Conservation (phyloP, 768 basidiomycete genomes). For the Leccinum imitatum region DNA sequence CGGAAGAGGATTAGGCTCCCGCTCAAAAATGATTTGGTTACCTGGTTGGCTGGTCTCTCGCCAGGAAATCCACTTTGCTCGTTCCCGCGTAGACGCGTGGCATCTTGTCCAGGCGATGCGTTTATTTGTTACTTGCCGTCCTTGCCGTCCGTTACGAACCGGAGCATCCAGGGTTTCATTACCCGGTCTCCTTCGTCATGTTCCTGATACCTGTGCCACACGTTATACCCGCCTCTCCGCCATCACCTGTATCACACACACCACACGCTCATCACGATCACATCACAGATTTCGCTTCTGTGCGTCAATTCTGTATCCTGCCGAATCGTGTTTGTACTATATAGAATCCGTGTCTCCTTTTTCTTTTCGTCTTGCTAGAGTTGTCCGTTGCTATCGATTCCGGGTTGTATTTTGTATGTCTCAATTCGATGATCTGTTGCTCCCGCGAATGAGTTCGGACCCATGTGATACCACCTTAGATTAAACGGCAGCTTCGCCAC, state of each 20-base stretch:
- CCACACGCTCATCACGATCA: slow-evolving; percentile 20
- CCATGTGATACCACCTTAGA: too few species aligned
- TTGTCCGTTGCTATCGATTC: neutral
- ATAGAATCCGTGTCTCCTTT: slow-evolving; percentile 13
- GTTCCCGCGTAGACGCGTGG: slow-evolving; percentile 11
- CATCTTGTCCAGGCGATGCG: slow-evolving; percentile 19
- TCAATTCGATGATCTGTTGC: neutral
- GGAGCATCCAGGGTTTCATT: slow-evolving; percentile 12
- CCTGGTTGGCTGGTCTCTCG: slow-evolving; percentile 23
- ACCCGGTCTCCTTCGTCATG: slow-evolving; percentile 16
- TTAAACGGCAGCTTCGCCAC: too few species aligned
- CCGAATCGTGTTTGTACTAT: slow-evolving; percentile 10
- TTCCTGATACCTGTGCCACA: slow-evolving; percentile 33
- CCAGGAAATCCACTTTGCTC: slow-evolving; percentile 16
- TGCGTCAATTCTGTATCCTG: slow-evolving; percentile 20
- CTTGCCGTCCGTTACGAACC: slow-evolving; percentile 19
- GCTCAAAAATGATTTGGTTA: neutral
- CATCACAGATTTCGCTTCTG: slow-evolving; percentile 12
- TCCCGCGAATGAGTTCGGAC: neutral
- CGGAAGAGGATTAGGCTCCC: slow-evolving; percentile 29
- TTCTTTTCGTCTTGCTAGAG: slow-evolving; percentile 1
- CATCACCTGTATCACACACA: slow-evolving; percentile 30
- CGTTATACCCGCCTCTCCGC: slow-evolving; percentile 28
- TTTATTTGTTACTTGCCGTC: slow-evolving; percentile 25
- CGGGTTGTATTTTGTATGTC: neutral